Base-by-base conservation (phyloP, 225 moss, liverwort and hornwort genomes). In the Antitrichia curtipendula region DNA sequence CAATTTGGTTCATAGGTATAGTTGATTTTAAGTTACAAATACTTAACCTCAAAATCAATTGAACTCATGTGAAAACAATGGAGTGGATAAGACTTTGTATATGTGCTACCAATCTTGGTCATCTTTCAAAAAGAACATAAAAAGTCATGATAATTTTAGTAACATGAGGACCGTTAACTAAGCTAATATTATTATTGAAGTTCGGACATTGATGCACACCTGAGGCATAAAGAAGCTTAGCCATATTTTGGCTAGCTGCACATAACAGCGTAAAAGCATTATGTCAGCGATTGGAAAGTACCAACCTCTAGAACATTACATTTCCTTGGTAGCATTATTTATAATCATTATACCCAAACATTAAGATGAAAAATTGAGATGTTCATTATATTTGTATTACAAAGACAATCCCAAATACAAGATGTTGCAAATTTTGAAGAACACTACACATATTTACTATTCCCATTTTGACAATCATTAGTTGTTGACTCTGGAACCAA, bases 191-290 rank as follows among this genome's bases (percentile, higher is more conserved):
- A 84, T 73, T 90, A 82, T 49, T 87, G 24, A 90, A 88, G 90
- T 90, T 86, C 19, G 10, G 87, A 85, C 88, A 72, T 88, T 82
- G 90, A 59, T 84, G 92, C 92, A 90, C 92, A 92, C 92, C 92
- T 78, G 78, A 47, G 89, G 92, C 74, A 83, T 68, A 87, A 92
- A 28, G 92, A 90, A 92, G 85, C 92, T 89, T 64, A 90, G 87
- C 92, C 92, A 92, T 84, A 89, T 36, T 90, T 90, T 92, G 92
- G 92, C 92, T 90, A 90, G 90, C 92, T 92, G 92, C 92, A 92
- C 92, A 92, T 92, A 34, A 88, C 92, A 90, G 87, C 90, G 68
- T 92, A 87, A 85, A 85, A 85, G 92, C 65, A 92, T 92, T 82
- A 85, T 82, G 90, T 92, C 89, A 90, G 87, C 89, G 82, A 64